Evolutionary conservation across 495 filamentous ascomycete genomes (phyloP).

Genomic region (Penicillium cataractarum): DNA sequence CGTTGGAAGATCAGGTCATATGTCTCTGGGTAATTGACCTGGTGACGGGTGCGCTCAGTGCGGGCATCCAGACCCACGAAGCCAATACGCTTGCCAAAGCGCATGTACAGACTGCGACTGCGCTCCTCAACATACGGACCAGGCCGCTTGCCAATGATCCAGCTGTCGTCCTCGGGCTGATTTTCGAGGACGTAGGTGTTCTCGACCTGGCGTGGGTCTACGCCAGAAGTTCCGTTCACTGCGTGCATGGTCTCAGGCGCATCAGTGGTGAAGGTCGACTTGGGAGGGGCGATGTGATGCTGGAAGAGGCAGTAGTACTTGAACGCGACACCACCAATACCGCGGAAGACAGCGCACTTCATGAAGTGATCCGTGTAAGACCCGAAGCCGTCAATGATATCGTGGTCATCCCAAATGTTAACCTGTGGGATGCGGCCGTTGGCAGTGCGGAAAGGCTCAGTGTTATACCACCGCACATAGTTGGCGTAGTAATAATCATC

Average conservation of each 20-base stretch:
- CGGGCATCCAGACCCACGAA: conserved; percentile 90
- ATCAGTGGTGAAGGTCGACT: conserved; percentile 80
- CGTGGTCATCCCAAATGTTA: conserved; percentile 95
- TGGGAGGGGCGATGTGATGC: conserved; percentile 83
- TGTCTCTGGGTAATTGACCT: conserved; percentile 88
- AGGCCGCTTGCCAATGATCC: conserved; percentile 74
- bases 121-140: conserved; percentile 81
- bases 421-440: conserved; percentile 89
- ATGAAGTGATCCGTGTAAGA: conserved; percentile 94
- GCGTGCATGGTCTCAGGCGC: conserved; percentile 56
- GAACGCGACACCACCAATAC: conserved; percentile 83
- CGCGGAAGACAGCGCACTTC: conserved; percentile 86
- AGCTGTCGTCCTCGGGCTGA: conserved; percentile 66
- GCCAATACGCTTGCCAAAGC: conserved; percentile 80
- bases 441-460: conserved; percentile 78
- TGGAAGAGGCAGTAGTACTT: conserved; percentile 96
- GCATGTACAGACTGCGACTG: conserved; percentile 78
- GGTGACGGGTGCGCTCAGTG: conserved; percentile 87
- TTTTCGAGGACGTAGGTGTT: conserved; percentile 68
- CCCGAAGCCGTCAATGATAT: conserved; percentile 92
- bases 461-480: conserved; percentile 85
- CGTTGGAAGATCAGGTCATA: conserved; percentile 82
- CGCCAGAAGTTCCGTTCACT: conserved; percentile 51
- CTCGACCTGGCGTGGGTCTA: conserved; percentile 68
- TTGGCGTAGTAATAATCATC: conserved; percentile 91